Base-by-base conservation (phyloP, 2,329 filamentous ascomycete species). In the Colletotrichum tamarilloi region DNA sequence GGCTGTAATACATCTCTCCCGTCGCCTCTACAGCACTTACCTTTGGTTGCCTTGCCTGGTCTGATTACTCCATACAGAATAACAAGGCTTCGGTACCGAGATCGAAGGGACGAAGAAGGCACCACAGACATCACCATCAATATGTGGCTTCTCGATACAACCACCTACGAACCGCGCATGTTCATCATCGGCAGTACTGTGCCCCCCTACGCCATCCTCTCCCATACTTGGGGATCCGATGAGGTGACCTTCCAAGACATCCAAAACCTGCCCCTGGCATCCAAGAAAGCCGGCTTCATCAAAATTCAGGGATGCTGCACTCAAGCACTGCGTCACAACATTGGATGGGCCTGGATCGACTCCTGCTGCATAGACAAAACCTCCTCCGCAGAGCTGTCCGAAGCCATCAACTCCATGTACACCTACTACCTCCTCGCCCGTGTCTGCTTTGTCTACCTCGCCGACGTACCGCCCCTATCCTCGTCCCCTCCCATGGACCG, bases 171-270 rank as follows among this genome's bases (percentile, higher is more conserved):
- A 19, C 26, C 75, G 4, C 55, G 67, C 30, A 55, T 49, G 30
- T 75, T 75, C 53, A 49, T 49, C 62, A 28, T 30, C 24, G 14
- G 26, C 42, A 58, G 30, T 14, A 46, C 67, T 14, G 68, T 73
- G 24, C 79, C 79, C 0, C 64, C 73, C 0, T 81, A 81, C 24
- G 78, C 79, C 49, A 80, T 81, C 62, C 72, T 81, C 8, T 81
- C 79, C 4, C 79, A 81, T 42, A 80, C 77, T 1, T 81, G 79
- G 79, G 76, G 76, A 24, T 28, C 62, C 9, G 78, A 74, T 30
- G 79, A 81, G 55, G 75, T 78, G 3, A 76, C 76, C 2, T 77
- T 77, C 46, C 76, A 80, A 62, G 78, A 81, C 30, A 68, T 80
- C 14, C 60, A 69, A n/a, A 30, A 63, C 16, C 55, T 49, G 7